Percentiles rank a stretch among this genome's conserved stretches.
Conservation (phyloP, 2,329 filamentous ascomycete species). For the Phialemonium atrogriseum region DNA sequence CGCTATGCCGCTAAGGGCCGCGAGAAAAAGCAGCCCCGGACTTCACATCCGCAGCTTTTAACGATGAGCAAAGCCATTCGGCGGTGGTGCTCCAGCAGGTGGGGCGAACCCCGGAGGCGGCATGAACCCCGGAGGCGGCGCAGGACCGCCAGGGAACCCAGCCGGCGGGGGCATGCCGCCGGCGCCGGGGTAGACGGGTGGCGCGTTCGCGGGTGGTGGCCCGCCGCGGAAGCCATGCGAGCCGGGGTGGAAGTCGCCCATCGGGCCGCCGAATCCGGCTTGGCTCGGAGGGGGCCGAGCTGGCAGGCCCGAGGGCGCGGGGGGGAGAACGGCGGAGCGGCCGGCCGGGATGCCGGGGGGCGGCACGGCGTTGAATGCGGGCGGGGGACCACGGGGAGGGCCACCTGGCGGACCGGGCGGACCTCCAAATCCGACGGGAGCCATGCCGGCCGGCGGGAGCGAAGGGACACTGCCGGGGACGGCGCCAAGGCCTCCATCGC, state of each 20-base stretch:
- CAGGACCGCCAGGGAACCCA: constrained; percentile 6
- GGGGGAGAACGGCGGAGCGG: constrained; percentile 30
- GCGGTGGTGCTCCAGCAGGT: constrained; percentile 14
- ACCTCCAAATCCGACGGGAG: constrained; percentile 8
- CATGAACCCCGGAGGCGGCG: constrained; percentile 33
- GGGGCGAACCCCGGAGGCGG: constrained; percentile 29
- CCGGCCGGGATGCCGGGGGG: constrained; percentile 16
- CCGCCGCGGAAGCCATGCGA: constrained; percentile 28
- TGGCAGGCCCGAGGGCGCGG: constrained; percentile 41
- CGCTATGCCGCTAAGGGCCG: no score
- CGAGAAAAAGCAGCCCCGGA: no score
- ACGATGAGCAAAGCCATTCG: constrained; percentile 17
- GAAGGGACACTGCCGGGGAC: not conserved
- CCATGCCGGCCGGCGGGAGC: constrained; percentile 7
- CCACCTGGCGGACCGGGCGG: no score
- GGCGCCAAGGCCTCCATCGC: no score
- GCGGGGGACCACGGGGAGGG: no score
- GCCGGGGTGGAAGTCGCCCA: constrained; percentile 34
- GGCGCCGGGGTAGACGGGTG: constrained; percentile 16
- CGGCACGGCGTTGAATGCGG: constrained; percentile 11
- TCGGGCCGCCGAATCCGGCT: constrained; percentile 35
- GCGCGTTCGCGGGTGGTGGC: constrained; percentile 25
- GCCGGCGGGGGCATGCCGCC: constrained; percentile 20
- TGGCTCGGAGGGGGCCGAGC: constrained; percentile 40
- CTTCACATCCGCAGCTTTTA: constrained; percentile 6